phyloP scores from a whole-genome alignment of 2,329 filamentous ascomycete genomes.

The Trichoderma breve region DNA sequence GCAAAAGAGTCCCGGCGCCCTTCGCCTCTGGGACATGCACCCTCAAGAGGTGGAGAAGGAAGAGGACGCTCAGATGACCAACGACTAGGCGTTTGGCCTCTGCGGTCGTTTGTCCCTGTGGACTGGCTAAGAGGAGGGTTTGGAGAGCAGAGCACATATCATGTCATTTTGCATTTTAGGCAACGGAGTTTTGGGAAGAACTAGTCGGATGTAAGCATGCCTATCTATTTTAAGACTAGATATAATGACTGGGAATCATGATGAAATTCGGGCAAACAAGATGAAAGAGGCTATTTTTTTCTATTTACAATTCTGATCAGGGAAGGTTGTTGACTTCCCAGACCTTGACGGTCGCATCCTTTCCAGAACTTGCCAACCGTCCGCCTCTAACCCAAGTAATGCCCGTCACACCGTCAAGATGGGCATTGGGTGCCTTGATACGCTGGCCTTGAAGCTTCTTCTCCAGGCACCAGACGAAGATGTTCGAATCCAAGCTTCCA shows the following conservation, averaged over 20 bases:
- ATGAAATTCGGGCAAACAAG: not conserved
- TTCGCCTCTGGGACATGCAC: slow-evolving; percentile 38
- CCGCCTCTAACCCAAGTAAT: slow-evolving; percentile 73
- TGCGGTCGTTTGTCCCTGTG: slow-evolving; percentile 16
- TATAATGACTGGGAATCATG: slow-evolving; percentile 5
- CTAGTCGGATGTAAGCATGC: not conserved
- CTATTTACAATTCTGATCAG: slow-evolving; percentile 22
- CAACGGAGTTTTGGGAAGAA: not conserved
- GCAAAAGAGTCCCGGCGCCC: slow-evolving; percentile 17
- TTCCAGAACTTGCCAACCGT: slow-evolving; percentile 76
- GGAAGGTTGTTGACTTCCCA: slow-evolving; percentile 57
- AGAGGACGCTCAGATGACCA: slow-evolving; percentile 38
- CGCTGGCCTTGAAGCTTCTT: slow-evolving; percentile 78
- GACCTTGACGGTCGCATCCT: slow-evolving; percentile 86
- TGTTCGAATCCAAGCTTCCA: slow-evolving; percentile 84
- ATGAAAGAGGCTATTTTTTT: not conserved
- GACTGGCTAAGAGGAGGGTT: not conserved
- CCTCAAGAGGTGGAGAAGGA: slow-evolving; percentile 35
- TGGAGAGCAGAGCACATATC: not conserved
- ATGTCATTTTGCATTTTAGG: not conserved
- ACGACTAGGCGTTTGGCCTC: slow-evolving; percentile 36
- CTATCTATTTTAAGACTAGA: slow-evolving; percentile 2
- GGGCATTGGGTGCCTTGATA: slow-evolving; percentile 80
- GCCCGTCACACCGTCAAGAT: slow-evolving; percentile 93
- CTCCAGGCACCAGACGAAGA: slow-evolving; percentile 85